Base-by-base conservation (phyloP, 176 grass and related monocot species). In the Musa itinerans region DNA sequence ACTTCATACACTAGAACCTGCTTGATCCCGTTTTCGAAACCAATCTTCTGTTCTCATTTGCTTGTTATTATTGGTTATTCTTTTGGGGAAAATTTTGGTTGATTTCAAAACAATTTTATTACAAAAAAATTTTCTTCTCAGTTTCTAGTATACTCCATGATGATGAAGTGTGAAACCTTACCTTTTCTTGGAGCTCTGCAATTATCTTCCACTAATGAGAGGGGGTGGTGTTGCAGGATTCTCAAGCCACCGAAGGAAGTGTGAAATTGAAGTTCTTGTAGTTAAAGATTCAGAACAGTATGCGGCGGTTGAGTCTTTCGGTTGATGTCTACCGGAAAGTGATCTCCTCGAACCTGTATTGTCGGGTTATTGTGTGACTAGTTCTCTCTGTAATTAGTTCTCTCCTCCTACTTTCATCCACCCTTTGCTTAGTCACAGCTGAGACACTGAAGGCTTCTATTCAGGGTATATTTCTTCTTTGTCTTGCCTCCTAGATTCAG, bases 321-420 rank as follows among this genome's bases (percentile, higher is more conserved):
- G 90, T 93, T 73, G 87, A 90, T n/a, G 74, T 97, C 21, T 74
- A 90, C 55, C 77, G 83, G 67, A 59, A 70, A 85, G 86, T 79
- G 63, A 82, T 93, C 69, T 87, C 90, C 20, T 87, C 93, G 83
- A 93, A 93, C 75, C 84, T 97, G 34, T 97, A 93, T 73, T 93
- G 86, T 77, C 82, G 80, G 58, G 88, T 97, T 78, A 93, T 97
- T 86, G 82, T 91, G 75, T 93, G 84, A 83, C 79, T 76, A 27
- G 3, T 73, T 57, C 3, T 15, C 2, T 74, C 2, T 13, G 4
- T n/a, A 43, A 27, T 21, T 54, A 21, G 4, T 3, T 15, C 52
- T 83, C 71, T 15, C 15, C 63, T 80, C 15, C 7, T 73, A 9
- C 21, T 10, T 11, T 69, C 8, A 11, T n/a, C 25, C 50, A 20